Evolutionary conservation across 2,329 filamentous ascomycete genomes (phyloP).

Genomic region (Ceratocystis alfenasii): DNA sequence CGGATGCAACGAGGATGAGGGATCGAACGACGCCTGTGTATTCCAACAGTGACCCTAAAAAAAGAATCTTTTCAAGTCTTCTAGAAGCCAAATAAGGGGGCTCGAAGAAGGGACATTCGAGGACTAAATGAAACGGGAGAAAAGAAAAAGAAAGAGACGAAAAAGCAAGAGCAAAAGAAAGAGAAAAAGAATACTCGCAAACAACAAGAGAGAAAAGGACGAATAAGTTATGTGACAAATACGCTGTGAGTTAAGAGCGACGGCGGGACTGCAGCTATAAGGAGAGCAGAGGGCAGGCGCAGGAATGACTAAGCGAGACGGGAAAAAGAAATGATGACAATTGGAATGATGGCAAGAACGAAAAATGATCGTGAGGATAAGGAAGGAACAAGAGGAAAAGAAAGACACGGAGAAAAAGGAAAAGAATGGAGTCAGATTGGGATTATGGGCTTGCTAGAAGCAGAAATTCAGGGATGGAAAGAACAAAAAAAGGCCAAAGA

Average conservation of each 20-base stretch:
- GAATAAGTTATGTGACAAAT: too few relatives aligned
- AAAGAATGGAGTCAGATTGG: not conserved
- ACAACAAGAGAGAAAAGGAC: not conserved
- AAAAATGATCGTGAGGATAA: not conserved
- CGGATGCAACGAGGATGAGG: not conserved
- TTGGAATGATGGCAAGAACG: too few relatives aligned
- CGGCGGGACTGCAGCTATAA: too few relatives aligned
- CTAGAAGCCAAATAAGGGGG: not conserved
- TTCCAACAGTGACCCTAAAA: not conserved
- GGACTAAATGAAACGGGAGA: not conserved
- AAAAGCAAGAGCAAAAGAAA: not conserved
- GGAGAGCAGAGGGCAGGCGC: too few relatives aligned
- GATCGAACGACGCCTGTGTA: too few relatives aligned
- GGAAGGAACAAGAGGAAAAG: conserved; percentile 10
- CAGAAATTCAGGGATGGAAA: not conserved
- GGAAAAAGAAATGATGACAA: too few relatives aligned
- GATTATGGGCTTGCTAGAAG: not conserved
- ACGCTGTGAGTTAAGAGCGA: too few relatives aligned
- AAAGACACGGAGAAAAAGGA: not conserved
- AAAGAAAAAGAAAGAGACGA: not conserved
- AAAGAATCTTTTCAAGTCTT: not conserved
- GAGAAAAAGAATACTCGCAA: not conserved
- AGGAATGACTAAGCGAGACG: too few relatives aligned
- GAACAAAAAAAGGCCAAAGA: not conserved
- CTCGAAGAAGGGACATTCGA: not conserved